Evolutionary conservation across 495 filamentous ascomycete species (phyloP).

Genomic region (Letharia lupina): DNA sequence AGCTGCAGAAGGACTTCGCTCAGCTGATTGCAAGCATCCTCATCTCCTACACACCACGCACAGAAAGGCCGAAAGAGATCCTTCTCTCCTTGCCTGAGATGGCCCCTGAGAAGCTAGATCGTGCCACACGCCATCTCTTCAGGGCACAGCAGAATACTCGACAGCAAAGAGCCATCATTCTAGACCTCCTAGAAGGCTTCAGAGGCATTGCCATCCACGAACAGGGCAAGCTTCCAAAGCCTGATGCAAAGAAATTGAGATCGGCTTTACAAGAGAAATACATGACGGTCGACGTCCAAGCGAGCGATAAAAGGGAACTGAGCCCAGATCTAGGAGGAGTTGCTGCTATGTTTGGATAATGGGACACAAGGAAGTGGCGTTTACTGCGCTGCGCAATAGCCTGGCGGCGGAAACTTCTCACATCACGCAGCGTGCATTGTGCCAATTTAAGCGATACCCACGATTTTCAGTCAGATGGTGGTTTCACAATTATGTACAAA

Average conservation of each 20-base stretch:
- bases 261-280: slow-evolving; percentile 49
- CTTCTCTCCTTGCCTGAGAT: slow-evolving; percentile 53
- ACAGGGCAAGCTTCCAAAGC: slow-evolving; percentile 67
- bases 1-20: slow-evolving; percentile 89
- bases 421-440: not conserved
- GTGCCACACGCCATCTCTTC: slow-evolving; percentile 48
- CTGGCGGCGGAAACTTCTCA: slow-evolving; percentile 2
- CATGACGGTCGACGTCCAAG: slow-evolving; percentile 37
- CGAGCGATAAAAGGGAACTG: slow-evolving; percentile 46
- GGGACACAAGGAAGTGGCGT: not conserved
- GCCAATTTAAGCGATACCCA: slow-evolving; percentile 1
- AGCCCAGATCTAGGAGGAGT: slow-evolving; percentile 56
- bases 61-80: slow-evolving; percentile 43
- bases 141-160: slow-evolving; percentile 47
- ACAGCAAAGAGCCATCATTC: slow-evolving; percentile 70
- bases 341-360: slow-evolving; percentile 58
- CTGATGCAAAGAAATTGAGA: slow-evolving; percentile 44
- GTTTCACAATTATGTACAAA: slow-evolving; percentile 9
- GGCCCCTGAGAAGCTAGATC: slow-evolving; percentile 51
- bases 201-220: slow-evolving; percentile 87
- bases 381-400: not conserved
- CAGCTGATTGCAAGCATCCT: slow-evolving; percentile 80
- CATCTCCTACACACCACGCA: slow-evolving; percentile 58
- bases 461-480: not conserved
- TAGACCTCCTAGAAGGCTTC: slow-evolving; percentile 79